Base-by-base conservation (phyloP, 2,329 filamentous ascomycete genomes). In the Salinomyces thailandicus region DNA sequence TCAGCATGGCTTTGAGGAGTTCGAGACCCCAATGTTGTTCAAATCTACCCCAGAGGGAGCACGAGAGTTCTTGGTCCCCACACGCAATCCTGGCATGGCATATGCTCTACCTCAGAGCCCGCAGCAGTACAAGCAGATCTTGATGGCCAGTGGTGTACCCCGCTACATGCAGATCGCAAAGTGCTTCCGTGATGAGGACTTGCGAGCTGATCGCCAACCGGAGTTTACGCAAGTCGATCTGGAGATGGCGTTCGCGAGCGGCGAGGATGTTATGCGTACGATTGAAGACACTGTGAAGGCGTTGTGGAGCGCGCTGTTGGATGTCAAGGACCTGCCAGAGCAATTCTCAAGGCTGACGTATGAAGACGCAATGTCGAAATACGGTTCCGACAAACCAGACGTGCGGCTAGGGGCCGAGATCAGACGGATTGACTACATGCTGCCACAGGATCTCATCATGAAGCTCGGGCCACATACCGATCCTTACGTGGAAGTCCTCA, bases 11-110 rank as follows among this genome's bases (percentile, higher is more conserved):
- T 89, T 87, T 51, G 66, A 73, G 9, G 82, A 96, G 48, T 73
- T 96, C 19, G 91, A 98, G 58, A 98, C 91, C 0, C 91, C 91
- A 0, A 66, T 95, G 3, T 71, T 98, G 0, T 98, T 98, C 73
- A 98, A 96, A 60, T 95, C 91, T 0, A 98, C 91, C 0, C 85
- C 91, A 0, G 91, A 98, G 63, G 91, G 91, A 1, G 93, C 91
- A 1, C 73, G 89, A 33, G 91, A 98, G 58, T 98, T 98, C 44
- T 61, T 98, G 5, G 89, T 98, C 4, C 91, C 91, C 0, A 93
- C 87, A 1, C 71, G 91, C 18, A 73, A 71, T 22, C 71, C 69
- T 1, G 85, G 85, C 0, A 66, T 78, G 42, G 86, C 85, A 3
- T 98, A 96, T 59, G 91, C 91, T 6, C 67, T 98, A 14, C 87